These are phyloP conservation scores for Saccharomyces kudriavzevii DNA, from an alignment of 805 yeast genomes.

Conservation along the genomic window DNA sequence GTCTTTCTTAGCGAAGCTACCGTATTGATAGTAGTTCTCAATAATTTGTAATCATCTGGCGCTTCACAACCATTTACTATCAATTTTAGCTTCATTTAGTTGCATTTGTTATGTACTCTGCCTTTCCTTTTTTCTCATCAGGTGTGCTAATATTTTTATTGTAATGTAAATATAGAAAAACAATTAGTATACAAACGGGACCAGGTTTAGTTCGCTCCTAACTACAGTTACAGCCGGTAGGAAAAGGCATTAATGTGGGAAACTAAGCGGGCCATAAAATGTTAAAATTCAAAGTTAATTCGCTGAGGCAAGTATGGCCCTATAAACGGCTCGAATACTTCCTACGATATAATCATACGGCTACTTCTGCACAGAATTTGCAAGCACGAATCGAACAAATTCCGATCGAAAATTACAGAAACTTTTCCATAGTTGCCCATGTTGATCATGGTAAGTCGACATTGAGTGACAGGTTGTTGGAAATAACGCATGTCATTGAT, in stretches of 20 bases:
- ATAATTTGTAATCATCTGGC: conserved; percentile 27
- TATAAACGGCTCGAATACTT: not conserved
- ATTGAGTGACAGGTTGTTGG: conserved; percentile 76
- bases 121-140: not conserved
- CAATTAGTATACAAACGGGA: not conserved
- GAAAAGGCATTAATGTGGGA: not conserved
- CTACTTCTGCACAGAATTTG: conserved; percentile 3
- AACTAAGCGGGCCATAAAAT: not conserved
- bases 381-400: conserved; percentile 63
- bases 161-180: not conserved
- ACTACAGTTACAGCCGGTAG: not conserved
- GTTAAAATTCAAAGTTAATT: not conserved
- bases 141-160: not conserved
- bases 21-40: conserved; percentile 25
- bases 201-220: not conserved
- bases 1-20: conserved; percentile 28
- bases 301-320: not conserved
- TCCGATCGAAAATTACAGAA: conserved; percentile 76
- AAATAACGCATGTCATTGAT: conserved; percentile 76
- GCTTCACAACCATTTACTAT: conserved; percentile 22
- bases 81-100: conserved; percentile 25
- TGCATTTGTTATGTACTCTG: not conserved
- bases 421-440: conserved; percentile 93
- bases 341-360: conserved; percentile 5
- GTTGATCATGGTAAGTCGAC: conserved; percentile 89